Base-by-base conservation (phyloP, 1,284 basidiomycete species). In the Sparassis latifolia region DNA sequence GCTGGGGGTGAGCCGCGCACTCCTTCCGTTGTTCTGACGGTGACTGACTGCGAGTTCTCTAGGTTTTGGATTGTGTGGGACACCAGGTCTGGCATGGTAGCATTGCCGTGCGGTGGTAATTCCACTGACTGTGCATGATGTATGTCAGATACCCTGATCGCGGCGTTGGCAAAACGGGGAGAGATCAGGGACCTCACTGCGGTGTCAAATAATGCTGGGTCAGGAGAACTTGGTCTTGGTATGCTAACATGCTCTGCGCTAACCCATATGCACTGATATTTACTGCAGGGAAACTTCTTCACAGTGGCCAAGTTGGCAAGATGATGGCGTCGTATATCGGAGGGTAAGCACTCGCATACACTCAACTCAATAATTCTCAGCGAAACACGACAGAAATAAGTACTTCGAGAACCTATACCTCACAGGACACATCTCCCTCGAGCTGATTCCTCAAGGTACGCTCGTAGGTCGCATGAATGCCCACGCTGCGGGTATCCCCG, bases 401-500 rank as follows among this genome's bases (percentile, higher is more conserved):
- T 74, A 78, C 54, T 89, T 90, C 52, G 87, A 89, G 65, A 66
- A 76, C 33, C 73, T 86, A 49, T 97, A 93, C 69, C 79, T 96
- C 44, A 73, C 78, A 27, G 93, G 93, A 48, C 72, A 89, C 54
- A 86, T 96, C 55, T 81, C 86, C 0, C 71, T 97, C 40, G 93
- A 97, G 65, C 83, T 97, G 33, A 89, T 88, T 43, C 93, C 93
- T 2, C 93, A 97, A 71, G 93, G 84, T 5, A 95, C 92, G 9
- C 82, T 99, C 32, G 88, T 89, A 20, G 96, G 97, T 66, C 85
- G 94, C 55, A 78, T 97, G 54, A 84, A 95, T 33, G 89, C 95
- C 3, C 92, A 92, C 52, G 95, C 90, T 2, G 91, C 92, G 28
- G 96, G 96, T 51, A 95, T 97, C 59, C 96, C 96, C 4, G 95